Percentiles rank a stretch among this genome's conserved stretches.
Evolutionary conservation across 2,329 filamentous ascomycete species (phyloP).

Genomic region (Paecilomyces sp.): DNA sequence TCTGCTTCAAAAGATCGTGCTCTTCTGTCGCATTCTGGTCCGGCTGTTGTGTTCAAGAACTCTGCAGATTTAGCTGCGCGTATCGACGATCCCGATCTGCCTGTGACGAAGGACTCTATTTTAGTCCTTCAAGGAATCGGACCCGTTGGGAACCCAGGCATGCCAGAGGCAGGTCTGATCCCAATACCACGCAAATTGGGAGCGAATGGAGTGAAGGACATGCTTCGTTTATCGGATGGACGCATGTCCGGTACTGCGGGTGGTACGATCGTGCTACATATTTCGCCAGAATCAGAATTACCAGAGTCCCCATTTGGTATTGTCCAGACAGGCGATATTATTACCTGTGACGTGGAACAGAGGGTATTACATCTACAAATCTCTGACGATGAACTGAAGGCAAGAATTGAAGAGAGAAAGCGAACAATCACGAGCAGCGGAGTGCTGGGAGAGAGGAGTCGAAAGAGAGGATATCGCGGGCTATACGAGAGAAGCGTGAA

Average conservation of each 20-base stretch:
- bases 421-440: constrained; percentile 8
- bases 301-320: constrained; percentile 43
- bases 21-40: constrained; percentile 39
- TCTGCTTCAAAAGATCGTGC: constrained; percentile 42
- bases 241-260: constrained; percentile 51
- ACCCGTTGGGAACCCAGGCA: constrained; percentile 45
- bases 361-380: constrained; percentile 37
- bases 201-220: constrained; percentile 42
- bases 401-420: constrained; percentile 27
- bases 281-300: constrained; percentile 46
- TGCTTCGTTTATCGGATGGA: constrained; percentile 48
- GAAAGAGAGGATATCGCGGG: constrained; percentile 30
- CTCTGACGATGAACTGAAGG: constrained; percentile 32
- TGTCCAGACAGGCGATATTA: constrained; percentile 42
- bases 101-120: constrained; percentile 39
- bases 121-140: constrained; percentile 45
- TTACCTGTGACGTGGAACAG: constrained; percentile 39
- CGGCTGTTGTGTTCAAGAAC: constrained; percentile 43
- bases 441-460: constrained; percentile 16
- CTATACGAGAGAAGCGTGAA: constrained; percentile 38
- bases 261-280: constrained; percentile 48
- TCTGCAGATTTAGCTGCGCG: constrained; percentile 39
- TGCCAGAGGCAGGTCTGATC: constrained; percentile 48
- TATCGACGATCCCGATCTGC: constrained; percentile 40
- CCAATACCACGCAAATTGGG: constrained; percentile 45